Percentiles rank a stretch among this genome's conserved stretches.
phyloP scores from a whole-genome alignment of 805 yeast genomes.

The Monosporozyma aerobia region DNA sequence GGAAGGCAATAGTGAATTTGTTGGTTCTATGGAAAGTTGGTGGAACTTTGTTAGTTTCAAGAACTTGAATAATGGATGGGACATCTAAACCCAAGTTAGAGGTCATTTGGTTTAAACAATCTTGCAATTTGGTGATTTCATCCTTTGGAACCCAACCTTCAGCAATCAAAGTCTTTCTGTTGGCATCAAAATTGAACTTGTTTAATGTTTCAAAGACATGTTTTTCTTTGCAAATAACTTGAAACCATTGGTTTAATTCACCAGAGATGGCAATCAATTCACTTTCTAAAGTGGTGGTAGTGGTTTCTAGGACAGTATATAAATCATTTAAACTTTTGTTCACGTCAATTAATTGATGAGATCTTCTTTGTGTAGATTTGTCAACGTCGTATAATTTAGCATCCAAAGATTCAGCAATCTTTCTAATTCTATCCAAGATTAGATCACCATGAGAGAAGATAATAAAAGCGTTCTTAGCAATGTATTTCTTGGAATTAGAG shows the following conservation, averaged over 20 bases:
- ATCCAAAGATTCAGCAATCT: slow-evolving; percentile 62
- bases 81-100: slow-evolving; percentile 23
- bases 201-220: slow-evolving; percentile 51
- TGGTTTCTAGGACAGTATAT: slow-evolving; percentile 39
- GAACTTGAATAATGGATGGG: slow-evolving; percentile 46
- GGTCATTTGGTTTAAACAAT: slow-evolving; percentile 35
- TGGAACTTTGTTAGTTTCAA: slow-evolving; percentile 57
- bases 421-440: slow-evolving; percentile 48
- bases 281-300: slow-evolving; percentile 48
- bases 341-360: slow-evolving; percentile 31
- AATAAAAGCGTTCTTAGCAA: slow-evolving; percentile 52
- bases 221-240: slow-evolving; percentile 44
- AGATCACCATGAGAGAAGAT: slow-evolving; percentile 63
- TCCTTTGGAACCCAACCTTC: slow-evolving; percentile 68
- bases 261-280: slow-evolving; percentile 57
- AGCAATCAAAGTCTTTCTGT: slow-evolving; percentile 56
- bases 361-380: slow-evolving; percentile 31
- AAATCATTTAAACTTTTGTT: slow-evolving; percentile 39
- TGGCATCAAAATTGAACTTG: slow-evolving; percentile 57
- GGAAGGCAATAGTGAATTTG: slow-evolving; percentile 62
- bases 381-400: slow-evolving; percentile 53
- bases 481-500: slow-evolving; percentile 38
- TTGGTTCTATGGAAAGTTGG: slow-evolving; percentile 65
- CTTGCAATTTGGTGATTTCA: slow-evolving; percentile 40
- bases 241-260: slow-evolving; percentile 55